Conservation (phyloP, 352 stramenopile genomes). For the Globisporangium yorkense region DNA sequence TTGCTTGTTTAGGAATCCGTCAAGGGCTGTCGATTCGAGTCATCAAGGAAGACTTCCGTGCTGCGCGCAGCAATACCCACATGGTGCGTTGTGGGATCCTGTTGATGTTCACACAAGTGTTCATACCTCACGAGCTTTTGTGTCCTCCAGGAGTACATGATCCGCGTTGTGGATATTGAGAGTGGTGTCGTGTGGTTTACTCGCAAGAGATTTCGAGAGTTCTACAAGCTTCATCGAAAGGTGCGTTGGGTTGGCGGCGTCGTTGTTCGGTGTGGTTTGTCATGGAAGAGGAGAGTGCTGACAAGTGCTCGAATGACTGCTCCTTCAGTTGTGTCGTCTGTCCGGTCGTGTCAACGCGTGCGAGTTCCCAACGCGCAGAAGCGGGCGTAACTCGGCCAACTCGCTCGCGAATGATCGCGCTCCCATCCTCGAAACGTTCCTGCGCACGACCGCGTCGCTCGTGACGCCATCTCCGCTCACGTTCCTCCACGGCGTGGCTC, state of each 20-base stretch:
- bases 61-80: conserved; percentile 45
- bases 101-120: neutral
- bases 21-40: conserved; percentile 77
- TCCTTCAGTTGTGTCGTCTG: conserved; percentile 51
- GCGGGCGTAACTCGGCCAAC: conserved; percentile 42
- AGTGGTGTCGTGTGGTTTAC: conserved; percentile 84
- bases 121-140: no score
- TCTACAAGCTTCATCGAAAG: conserved; percentile 82
- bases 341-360: conserved; percentile 60
- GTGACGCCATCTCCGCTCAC: conserved; percentile 73
- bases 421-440: conserved; percentile 71
- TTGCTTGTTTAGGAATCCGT: conserved; percentile 41
- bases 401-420: conserved; percentile 63
- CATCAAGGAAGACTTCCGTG: conserved; percentile 56
- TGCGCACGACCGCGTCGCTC: conserved; percentile 59
- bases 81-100: conserved; percentile 33
- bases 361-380: conserved; percentile 62
- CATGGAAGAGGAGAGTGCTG: neutral
- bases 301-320: neutral
- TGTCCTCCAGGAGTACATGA: conserved; percentile 64
- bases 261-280: neutral
- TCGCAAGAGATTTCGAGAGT: conserved; percentile 71
- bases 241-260: conserved; percentile 17
- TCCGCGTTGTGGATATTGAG: conserved; percentile 81
- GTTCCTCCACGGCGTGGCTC: conserved; percentile 60